Conservation (phyloP, 1,284 basidiomycete species). For the Kalmanozyma brasiliensis region DNA sequence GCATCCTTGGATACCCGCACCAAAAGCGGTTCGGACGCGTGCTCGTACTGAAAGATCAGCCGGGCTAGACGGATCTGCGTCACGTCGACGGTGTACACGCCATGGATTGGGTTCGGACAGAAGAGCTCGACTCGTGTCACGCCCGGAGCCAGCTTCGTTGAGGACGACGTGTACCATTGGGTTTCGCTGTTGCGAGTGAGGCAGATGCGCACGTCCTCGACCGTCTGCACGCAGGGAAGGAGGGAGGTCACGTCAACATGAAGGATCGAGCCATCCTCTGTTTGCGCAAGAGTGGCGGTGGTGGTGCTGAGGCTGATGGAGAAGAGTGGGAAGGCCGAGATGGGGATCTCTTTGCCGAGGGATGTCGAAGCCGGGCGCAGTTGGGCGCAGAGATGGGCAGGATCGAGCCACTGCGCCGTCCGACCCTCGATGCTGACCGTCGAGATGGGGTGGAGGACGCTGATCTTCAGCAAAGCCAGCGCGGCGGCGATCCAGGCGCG, state of each 20-base stretch:
- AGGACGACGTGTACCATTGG: conserved; percentile 56
- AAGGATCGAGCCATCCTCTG: conserved; percentile 54
- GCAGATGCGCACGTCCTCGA: conserved; percentile 61
- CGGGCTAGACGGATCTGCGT: conserved; percentile 57
- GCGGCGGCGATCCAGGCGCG: conserved; percentile 78
- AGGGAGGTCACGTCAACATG: conserved; percentile 40
- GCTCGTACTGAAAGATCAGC: conserved; percentile 58
- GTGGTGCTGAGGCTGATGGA: conserved; percentile 19
- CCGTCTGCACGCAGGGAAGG: conserved; percentile 32
- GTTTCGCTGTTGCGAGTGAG: conserved; percentile 41
- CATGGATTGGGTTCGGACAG: conserved; percentile 47
- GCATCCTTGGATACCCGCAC: conserved; percentile 59
- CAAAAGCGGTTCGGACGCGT: conserved; percentile 17
- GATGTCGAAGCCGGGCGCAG: conserved; percentile 31
- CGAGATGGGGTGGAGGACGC: neutral
- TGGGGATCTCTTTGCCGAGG: conserved; percentile 51
- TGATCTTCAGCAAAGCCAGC: conserved; percentile 29
- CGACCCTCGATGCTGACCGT: conserved; percentile 7
- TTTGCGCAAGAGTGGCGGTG: conserved; percentile 15
- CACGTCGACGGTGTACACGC: conserved; percentile 59
- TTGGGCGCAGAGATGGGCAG: conserved; percentile 30
- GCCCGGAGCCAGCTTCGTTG: conserved; percentile 43
- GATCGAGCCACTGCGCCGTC: conserved; percentile 29
- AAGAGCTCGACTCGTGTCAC: conserved; percentile 38
- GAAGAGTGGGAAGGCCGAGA: conserved; percentile 46